Percentiles rank a stretch among this genome's conserved stretches.
phyloP scores from a whole-genome alignment of 495 filamentous ascomycete genomes.

The Penicillium tannophilum region DNA sequence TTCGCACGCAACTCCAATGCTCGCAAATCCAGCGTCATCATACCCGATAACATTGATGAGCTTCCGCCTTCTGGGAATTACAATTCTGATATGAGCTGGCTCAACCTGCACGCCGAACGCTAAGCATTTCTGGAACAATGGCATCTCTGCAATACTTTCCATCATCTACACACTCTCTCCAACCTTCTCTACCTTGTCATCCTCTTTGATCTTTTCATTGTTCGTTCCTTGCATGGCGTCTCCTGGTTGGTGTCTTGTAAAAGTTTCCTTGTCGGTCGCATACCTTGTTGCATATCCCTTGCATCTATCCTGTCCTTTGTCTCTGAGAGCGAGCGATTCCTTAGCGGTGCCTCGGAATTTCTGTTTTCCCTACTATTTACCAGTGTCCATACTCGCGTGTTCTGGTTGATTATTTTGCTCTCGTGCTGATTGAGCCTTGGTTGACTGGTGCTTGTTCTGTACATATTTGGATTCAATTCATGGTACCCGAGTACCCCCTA shows the following conservation, averaged over 20 bases:
- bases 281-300: slow-evolving; percentile 20
- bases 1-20: slow-evolving; percentile 28
- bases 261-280: slow-evolving; percentile 11
- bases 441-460: slow-evolving; percentile 5
- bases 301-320: slow-evolving; percentile 9
- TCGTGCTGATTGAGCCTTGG: slow-evolving; percentile 11
- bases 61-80: slow-evolving; percentile 36
- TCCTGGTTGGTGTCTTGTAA: slow-evolving; percentile 19
- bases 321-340: slow-evolving; percentile 24
- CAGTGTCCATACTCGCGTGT: slow-evolving; percentile 4
- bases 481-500: slow-evolving; percentile 1
- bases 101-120: slow-evolving; percentile 57
- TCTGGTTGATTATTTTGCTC: not conserved
- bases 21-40: slow-evolving; percentile 39
- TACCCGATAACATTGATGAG: slow-evolving; percentile 45
- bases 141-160: not conserved
- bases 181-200: not conserved
- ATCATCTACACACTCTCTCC: slow-evolving; percentile 2
- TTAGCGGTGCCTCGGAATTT: slow-evolving; percentile 22
- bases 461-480: slow-evolving; percentile 8
- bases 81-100: slow-evolving; percentile 74
- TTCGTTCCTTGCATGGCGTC: slow-evolving; percentile 23
- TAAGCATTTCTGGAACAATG: slow-evolving; percentile 17
- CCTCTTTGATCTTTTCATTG: not conserved
- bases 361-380: not conserved